Percentiles rank a stretch among this genome's conserved stretches.
phyloP scores from a whole-genome alignment of 257 asterid genomes.

The Petunia secreta region DNA sequence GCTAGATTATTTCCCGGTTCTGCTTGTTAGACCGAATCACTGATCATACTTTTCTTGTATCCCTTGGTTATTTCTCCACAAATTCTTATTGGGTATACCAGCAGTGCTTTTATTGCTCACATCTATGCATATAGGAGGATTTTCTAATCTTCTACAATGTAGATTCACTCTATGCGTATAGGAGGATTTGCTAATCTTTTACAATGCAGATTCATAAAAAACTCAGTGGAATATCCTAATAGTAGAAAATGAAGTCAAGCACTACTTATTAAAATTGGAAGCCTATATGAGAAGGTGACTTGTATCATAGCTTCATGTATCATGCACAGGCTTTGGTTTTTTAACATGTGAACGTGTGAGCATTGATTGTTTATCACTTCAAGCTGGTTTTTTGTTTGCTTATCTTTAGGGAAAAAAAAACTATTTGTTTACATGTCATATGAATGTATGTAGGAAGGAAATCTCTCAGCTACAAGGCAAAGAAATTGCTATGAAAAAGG shows the following conservation, averaged over 20 bases:
- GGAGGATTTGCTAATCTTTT: neutral
- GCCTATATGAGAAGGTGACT: neutral
- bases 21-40: neutral
- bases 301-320: neutral
- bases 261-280: neutral
- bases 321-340: neutral
- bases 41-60: neutral
- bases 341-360: conserved; percentile 4
- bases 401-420: neutral
- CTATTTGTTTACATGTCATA: neutral
- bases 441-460: conserved; percentile 70
- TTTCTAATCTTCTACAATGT: too few relatives aligned
- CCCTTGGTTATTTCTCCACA: neutral
- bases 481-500: conserved; percentile 81
- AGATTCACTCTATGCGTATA: neutral
- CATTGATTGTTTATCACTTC: neutral
- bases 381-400: conserved; percentile 3
- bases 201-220: conserved; percentile 10
- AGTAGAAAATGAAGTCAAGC: neutral
- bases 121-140: neutral
- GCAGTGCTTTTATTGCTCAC: neutral
- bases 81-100: neutral
- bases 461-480: conserved; percentile 73
- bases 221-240: neutral
- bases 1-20: neutral